A percentile compares a stretch with the other conserved stretches of the same genome.
phyloP scores from a whole-genome alignment of 768 basidiomycete species.

The Boletus fagicola region DNA sequence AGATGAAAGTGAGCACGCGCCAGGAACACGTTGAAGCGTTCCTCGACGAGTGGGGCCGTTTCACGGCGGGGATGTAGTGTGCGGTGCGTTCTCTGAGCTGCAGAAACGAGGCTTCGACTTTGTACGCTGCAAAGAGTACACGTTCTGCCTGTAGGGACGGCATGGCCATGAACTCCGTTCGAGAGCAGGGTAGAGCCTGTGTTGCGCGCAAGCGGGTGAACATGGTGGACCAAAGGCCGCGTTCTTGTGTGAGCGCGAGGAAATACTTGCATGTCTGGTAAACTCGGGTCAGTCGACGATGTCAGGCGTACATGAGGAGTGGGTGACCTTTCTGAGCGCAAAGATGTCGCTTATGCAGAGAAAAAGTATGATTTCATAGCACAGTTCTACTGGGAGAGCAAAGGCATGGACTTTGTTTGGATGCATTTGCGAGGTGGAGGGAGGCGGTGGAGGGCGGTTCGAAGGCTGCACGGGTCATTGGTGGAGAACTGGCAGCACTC shows the following conservation, averaged over 20 bases:
- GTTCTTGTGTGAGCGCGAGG: constrained; percentile 15
- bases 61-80: background rate
- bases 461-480: background rate
- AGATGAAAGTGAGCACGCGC: constrained; percentile 18
- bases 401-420: background rate
- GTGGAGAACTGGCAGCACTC: background rate
- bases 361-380: constrained; percentile 10
- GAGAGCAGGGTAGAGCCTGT: constrained; percentile 17
- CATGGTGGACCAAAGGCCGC: constrained; percentile 20
- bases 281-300: background rate
- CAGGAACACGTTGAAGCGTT: background rate
- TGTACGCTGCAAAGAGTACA: constrained; percentile 8
- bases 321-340: constrained; percentile 15
- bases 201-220: constrained; percentile 8
- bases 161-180: constrained; percentile 14
- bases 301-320: background rate
- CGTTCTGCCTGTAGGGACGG: constrained; percentile 13
- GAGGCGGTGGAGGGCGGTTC: no score
- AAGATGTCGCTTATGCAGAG: constrained; percentile 19
- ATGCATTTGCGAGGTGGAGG: background rate
- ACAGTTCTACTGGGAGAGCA: constrained; percentile 20
- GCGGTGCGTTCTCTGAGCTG: constrained; percentile 4
- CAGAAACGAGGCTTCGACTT: constrained; percentile 18
- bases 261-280: constrained; percentile 27
- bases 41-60: background rate